Evolutionary conservation across 2,329 filamentous ascomycete genomes (phyloP), one percentile per base, ranked within the genome.

Genomic region (Phialophora verrucosa): DNA sequence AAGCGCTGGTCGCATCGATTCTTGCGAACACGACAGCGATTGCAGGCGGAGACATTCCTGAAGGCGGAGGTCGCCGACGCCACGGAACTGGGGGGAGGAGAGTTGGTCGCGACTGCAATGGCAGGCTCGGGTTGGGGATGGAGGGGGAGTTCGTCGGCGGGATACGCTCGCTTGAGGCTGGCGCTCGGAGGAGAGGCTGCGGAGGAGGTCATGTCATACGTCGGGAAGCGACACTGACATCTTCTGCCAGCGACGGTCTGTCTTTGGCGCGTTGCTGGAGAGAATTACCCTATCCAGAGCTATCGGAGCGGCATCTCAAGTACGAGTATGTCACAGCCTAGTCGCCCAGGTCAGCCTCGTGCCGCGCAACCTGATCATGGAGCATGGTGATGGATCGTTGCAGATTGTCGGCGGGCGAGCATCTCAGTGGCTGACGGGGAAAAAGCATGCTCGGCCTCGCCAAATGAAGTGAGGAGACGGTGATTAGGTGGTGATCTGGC

Each of bases 1-100:
- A 98, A 84, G 71, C 90, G 90, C 83, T 97, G 94, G 79, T 98
- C 94, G 79, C 94, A 98, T 61, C 93, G 86, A 77, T 97, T 98
- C 83, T 98, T 98, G 74, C 94, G 87, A 77, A 96, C 81, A 54
- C 94, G 87, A 78, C 94, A 98, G 49, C 93, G 88, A 81, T 97
- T 97, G 80, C 94, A 98, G 64, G 94, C 94, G 77, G 91, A 96
- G 70, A 98, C 94, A 77, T 93, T 94, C 73, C 91, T 89, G 75
- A 94, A 94, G 71, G 81, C 80, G 8, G 81, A 80, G 53, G 79
- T 78, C 62, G 74, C 69, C 62, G 72, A 63, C 31, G 74, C 68
- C 12, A 75, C 73, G 51, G 71, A 73, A 27, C 56, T 57, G 42
- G 65, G 60, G 59, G 72, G 68, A 64, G 72, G 69, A 44, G 72